Evolutionary conservation across 1,139 yeast species (phyloP).

Genomic region (Sugiyamaella xylanicola): DNA sequence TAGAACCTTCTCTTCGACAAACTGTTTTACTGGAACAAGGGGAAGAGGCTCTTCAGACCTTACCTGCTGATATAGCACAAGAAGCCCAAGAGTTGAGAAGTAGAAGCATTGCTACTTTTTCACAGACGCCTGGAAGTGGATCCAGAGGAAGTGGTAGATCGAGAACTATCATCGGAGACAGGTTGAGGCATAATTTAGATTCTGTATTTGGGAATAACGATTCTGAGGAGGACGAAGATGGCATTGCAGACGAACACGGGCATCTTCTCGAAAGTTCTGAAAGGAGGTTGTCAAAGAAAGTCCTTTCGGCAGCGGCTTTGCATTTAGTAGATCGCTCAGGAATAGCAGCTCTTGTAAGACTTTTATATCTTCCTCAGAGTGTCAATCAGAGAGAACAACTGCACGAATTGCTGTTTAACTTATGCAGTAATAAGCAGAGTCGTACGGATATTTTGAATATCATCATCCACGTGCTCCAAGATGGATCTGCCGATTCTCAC

Average conservation of each 20-base stretch:
- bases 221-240: constrained; percentile 34
- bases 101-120: constrained; percentile 31
- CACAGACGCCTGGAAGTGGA: constrained; percentile 13
- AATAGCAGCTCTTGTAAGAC: constrained; percentile 68
- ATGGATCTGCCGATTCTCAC: constrained; percentile 64
- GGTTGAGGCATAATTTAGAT: background rate
- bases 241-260: constrained; percentile 21
- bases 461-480: constrained; percentile 69
- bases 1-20: constrained; percentile 44
- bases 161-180: background rate
- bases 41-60: constrained; percentile 38
- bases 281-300: constrained; percentile 28
- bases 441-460: constrained; percentile 75
- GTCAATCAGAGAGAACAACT: constrained; percentile 64
- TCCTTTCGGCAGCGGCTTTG: constrained; percentile 35
- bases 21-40: constrained; percentile 42
- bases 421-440: constrained; percentile 78
- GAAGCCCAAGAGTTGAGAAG: constrained; percentile 40
- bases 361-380: constrained; percentile 74
- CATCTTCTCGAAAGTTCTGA: constrained; percentile 23
- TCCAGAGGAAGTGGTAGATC: constrained; percentile 16
- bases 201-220: constrained; percentile 21
- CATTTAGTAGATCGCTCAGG: constrained; percentile 79
- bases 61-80: constrained; percentile 41
- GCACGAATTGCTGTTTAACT: constrained; percentile 64